Conservation (phyloP, 2,329 filamentous ascomycete genomes). For the Scopulariopsis brevicaulis region DNA sequence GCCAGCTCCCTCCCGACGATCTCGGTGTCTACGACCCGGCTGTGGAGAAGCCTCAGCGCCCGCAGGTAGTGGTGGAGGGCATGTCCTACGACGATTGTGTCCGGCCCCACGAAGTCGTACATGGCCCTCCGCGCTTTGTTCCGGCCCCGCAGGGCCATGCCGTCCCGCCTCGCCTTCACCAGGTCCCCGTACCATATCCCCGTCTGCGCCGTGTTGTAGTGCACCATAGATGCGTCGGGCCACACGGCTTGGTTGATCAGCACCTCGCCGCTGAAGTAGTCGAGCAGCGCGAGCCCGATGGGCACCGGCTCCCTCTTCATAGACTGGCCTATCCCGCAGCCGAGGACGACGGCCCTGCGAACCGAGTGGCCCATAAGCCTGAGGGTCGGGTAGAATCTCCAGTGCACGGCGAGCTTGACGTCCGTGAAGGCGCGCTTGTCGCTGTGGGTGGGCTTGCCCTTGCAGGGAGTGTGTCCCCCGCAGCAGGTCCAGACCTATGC, state of each 20-base stretch:
- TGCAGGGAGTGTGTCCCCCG: background rate
- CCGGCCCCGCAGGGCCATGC: constrained; percentile 25
- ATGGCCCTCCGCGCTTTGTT: constrained; percentile 27
- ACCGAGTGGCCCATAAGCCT: background rate
- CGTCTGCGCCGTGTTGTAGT: constrained; percentile 38
- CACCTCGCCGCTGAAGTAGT: constrained; percentile 34
- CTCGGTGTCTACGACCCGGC: constrained; percentile 30
- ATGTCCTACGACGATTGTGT: constrained; percentile 38
- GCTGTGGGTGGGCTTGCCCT: background rate
- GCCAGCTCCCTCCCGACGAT: constrained; percentile 15
- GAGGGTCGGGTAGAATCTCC: background rate
- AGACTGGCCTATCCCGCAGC: constrained; percentile 43
- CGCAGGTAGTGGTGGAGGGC: constrained; percentile 27
- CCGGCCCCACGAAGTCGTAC: constrained; percentile 28
- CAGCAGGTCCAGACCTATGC: background rate
- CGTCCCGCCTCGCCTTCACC: constrained; percentile 17
- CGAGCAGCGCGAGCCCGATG: constrained; percentile 37
- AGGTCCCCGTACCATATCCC: constrained; percentile 31
- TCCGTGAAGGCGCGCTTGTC: background rate
- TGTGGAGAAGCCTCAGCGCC: constrained; percentile 35
- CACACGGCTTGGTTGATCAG: constrained; percentile 39
- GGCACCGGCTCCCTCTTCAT: constrained; percentile 32
- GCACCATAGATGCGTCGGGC: constrained; percentile 29
- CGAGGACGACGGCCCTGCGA: constrained; percentile 27
- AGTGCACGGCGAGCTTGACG: background rate